A percentile compares a stretch with the other conserved stretches of the same genome.
Conservation (phyloP, 257 asterid species). For the Perilla frutescens region DNA sequence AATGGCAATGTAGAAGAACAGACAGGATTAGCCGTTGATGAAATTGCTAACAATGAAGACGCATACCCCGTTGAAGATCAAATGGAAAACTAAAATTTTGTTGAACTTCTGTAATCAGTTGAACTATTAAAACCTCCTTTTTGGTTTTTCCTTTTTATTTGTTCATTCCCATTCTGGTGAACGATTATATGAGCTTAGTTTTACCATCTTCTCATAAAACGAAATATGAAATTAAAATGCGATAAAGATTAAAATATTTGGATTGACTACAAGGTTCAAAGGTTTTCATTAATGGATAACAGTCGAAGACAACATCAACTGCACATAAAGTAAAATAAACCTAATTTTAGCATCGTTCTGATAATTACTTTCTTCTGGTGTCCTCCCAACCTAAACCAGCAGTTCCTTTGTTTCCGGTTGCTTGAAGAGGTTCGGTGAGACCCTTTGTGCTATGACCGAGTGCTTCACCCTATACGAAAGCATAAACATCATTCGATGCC, state of each 20-base stretch:
- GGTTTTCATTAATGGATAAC: no score
- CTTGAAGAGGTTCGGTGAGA: constrained; percentile 74
- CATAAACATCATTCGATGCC: background rate
- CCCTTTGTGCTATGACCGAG: constrained; percentile 77
- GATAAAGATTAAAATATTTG: no score
- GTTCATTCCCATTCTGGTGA: constrained; percentile 3
- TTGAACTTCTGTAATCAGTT: background rate
- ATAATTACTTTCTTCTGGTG: constrained; percentile 48
- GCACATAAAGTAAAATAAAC: background rate
- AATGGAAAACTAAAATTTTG: constrained; percentile 38
- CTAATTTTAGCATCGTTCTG: background rate
- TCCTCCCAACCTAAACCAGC: constrained; percentile 90
- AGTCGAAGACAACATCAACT: background rate
- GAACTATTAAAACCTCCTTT: background rate
- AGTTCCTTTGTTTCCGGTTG: constrained; percentile 82
- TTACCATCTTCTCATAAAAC: constrained; percentile 3
- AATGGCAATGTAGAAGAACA: constrained; percentile 43
- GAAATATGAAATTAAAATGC: no score
- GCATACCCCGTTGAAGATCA: constrained; percentile 40
- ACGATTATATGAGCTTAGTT: background rate
- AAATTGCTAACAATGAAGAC: constrained; percentile 41
- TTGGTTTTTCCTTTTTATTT: background rate
- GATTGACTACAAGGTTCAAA: no score
- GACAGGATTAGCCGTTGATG: constrained; percentile 42
- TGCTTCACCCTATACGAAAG: constrained; percentile 68